phyloP scores from a whole-genome alignment of 169 alveolate genomes.

The Perkinsus olseni region DNA sequence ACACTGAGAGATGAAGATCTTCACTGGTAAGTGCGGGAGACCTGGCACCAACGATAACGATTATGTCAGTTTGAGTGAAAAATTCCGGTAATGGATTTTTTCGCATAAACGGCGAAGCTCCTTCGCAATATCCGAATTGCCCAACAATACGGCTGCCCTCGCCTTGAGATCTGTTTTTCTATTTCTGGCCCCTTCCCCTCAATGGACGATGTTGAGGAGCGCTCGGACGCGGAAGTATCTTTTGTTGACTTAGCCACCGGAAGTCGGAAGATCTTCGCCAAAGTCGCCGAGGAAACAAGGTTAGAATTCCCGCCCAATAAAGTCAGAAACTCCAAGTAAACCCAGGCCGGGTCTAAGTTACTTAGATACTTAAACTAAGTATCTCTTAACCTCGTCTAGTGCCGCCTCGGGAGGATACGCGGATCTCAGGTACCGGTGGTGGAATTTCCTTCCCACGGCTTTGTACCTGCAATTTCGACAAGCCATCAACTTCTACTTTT shows the following conservation, averaged over 20 bases:
- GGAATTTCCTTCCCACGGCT: background rate
- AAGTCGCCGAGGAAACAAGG: background rate
- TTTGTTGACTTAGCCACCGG: background rate
- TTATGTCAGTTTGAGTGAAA: background rate
- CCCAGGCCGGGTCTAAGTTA: too few species aligned
- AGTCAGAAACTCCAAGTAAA: background rate
- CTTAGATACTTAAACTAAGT: too few species aligned
- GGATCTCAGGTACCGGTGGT: background rate
- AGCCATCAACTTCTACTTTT: background rate
- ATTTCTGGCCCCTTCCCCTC: background rate
- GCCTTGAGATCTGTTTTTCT: too few species aligned
- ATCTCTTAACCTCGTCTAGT: too few species aligned
- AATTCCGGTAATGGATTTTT: background rate
- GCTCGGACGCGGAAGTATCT: background rate
- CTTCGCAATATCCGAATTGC: background rate
- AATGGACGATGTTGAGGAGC: background rate
- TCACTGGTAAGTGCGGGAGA: background rate
- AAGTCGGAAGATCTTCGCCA: background rate
- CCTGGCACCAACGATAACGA: background rate
- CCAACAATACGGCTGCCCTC: too few species aligned
- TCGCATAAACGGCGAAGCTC: background rate
- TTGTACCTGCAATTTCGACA: background rate
- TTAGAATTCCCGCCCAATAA: background rate
- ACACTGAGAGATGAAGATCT: background rate
- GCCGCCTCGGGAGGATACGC: too few species aligned